Evolutionary conservation across 306 rosid genomes (phyloP), one percentile per base, ranked within the genome.

Genomic region (Pyrus bretschneideri): DNA sequence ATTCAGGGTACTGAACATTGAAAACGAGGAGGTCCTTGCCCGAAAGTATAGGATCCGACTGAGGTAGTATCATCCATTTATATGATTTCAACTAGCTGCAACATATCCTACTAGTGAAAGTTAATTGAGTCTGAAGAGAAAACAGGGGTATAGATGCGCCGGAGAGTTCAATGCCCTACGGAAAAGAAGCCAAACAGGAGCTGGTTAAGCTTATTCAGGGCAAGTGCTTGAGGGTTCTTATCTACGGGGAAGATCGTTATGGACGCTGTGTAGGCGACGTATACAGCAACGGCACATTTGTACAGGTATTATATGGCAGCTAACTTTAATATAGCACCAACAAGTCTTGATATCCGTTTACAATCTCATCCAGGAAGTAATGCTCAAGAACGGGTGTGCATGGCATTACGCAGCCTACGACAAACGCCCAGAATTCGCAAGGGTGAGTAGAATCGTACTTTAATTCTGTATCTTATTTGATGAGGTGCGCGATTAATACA

Each of bases 81-180:
- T 1, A 23, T 4, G 14, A 19, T 33, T 25, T 12, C 4, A 18
- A 69, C 25, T 46, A 52, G 68, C 61, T 58, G 54, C 54, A 61
- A 3, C n/a, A 17, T 61, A 27, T 21, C 42, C 27, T 29, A 1
- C 23, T 6, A 2, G n/a, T 52, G 33, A 54, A 31, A 63, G 72
- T 25, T 64, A 71, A 68, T 72, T 13, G 15, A 57, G 80, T 49
- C 63, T 8, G 3, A 18, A 21, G 69, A 74, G 30, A 75, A 14
- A 80, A 80, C 86, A 95, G 99, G 85, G 99, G 97, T 72, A 90
- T 95, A 66, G 97, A 95, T 82, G 92, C 99, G 13, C 99, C 99
- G 33, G 96, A 95, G 81, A 78, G 91, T 58, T 3, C 55, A 74
- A 95, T 95, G 98, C 93, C 97, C 11, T 95, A 84, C 4, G 97